A percentile compares a stretch with the other conserved stretches of the same genome.
These are phyloP conservation scores for Corrigiola litoralis DNA, from an alignment of 179 eudicot species.

Conservation along the genomic window DNA sequence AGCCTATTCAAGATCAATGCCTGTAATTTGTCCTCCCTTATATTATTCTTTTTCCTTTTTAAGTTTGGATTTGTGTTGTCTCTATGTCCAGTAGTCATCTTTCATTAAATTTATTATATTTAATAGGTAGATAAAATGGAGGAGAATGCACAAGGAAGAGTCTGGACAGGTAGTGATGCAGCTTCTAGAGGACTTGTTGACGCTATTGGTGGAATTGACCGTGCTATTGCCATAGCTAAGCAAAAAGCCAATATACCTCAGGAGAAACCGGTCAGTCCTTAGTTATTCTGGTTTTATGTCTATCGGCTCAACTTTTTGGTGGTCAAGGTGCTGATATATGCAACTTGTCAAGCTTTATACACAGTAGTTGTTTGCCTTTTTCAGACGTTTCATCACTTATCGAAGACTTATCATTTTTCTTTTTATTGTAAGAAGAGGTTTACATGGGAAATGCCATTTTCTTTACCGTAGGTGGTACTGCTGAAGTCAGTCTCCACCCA, in stretches of 20 bases:
- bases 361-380: no score
- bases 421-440: background rate
- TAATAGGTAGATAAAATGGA: conserved; percentile 73
- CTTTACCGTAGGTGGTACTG: background rate
- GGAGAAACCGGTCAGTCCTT: conserved; percentile 47
- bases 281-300: background rate
- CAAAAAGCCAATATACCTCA: conserved; percentile 72
- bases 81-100: background rate
- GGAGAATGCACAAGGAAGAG: conserved; percentile 93
- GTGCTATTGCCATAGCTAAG: conserved; percentile 88
- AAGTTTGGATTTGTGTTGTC: background rate
- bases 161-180: conserved; percentile 88
- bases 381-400: background rate
- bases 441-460: background rate
- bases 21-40: conserved; percentile 37
- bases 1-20: conserved; percentile 87
- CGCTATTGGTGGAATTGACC: conserved; percentile 68
- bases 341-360: no score
- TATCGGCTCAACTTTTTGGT: background rate
- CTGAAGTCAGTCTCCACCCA: background rate
- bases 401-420: background rate
- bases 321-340: no score
- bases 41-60: background rate
- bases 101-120: background rate
- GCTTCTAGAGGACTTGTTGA: conserved; percentile 71